phyloP scores from a whole-genome alignment of 2,329 filamentous ascomycete species.

The Pseudogymnoascus destructans region DNA sequence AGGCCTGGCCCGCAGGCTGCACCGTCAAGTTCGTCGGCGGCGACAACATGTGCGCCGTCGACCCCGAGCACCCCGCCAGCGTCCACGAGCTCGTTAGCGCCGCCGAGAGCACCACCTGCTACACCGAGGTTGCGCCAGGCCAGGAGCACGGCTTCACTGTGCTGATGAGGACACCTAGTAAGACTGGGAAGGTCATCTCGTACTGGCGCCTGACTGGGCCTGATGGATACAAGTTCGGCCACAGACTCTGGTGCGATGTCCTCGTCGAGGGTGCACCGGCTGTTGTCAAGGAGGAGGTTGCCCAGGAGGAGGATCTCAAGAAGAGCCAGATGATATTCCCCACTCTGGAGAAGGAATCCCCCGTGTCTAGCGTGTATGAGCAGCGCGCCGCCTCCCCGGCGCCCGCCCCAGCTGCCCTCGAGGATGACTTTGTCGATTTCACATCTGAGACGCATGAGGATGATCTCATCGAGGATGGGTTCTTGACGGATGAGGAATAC shows the following conservation, averaged over 20 bases:
- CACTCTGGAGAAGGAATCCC: conserved; percentile 88
- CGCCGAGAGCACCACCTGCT: conserved; percentile 69
- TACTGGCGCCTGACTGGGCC: conserved; percentile 89
- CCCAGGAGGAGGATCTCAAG: conserved; percentile 20
- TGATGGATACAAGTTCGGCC: conserved; percentile 72
- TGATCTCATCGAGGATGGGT: conserved; percentile 54
- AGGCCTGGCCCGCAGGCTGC: conserved; percentile 77
- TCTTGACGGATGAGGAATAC: conserved; percentile 95
- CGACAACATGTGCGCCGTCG: conserved; percentile 90
- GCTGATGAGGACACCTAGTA: conserved; percentile 64
- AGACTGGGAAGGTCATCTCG: conserved; percentile 70
- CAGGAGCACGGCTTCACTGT: conserved; percentile 73
- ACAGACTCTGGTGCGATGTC: conserved; percentile 91
- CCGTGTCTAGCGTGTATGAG: conserved; percentile 64
- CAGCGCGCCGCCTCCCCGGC: conserved; percentile 28
- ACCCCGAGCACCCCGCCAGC: conserved; percentile 66
- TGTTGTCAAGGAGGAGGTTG: conserved; percentile 24
- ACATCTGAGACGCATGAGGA: conserved; percentile 41
- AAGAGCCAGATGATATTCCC: conserved; percentile 87
- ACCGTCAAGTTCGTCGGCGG: conserved; percentile 85
- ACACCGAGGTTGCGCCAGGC: conserved; percentile 55
- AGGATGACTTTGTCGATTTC: conserved; percentile 37
- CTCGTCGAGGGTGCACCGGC: conserved; percentile 40
- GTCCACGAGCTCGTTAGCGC: conserved; percentile 64
- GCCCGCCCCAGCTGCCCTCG: conserved; percentile 33